These are phyloP conservation scores for Skeletonema grethae DNA, from an alignment of 108 stramenopile genomes.

Conservation along the genomic window DNA sequence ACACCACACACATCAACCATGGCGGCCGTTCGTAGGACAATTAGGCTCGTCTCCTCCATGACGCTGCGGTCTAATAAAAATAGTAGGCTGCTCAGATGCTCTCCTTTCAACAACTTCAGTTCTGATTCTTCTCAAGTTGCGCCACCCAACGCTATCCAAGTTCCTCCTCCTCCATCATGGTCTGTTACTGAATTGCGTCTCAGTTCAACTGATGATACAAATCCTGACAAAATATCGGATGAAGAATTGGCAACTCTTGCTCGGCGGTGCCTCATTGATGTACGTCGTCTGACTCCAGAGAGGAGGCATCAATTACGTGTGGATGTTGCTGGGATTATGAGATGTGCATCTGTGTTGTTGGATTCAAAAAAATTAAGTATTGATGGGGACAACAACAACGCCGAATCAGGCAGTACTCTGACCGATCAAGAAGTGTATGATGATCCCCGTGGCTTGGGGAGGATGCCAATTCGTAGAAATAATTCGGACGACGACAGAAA, in stretches of 20 bases:
- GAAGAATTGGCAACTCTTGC: conserved; percentile 44
- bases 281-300: conserved; percentile 38
- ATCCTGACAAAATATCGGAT: conserved; percentile 27
- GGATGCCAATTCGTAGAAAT: conserved; percentile 40
- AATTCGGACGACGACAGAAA: not conserved
- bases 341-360: conserved; percentile 52
- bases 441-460: conserved; percentile 43
- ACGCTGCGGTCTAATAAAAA: not conserved
- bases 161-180: conserved; percentile 33
- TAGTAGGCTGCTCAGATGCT: not conserved
- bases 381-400: not conserved
- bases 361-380: conserved; percentile 18
- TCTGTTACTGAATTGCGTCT: conserved; percentile 24
- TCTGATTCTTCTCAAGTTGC: not conserved
- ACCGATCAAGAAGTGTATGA: conserved; percentile 52
- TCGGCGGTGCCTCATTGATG: conserved; percentile 49
- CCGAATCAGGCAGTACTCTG: not conserved
- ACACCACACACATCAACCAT: not conserved
- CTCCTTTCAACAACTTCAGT: not conserved
- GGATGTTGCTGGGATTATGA: conserved; percentile 48
- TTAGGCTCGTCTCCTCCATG: not conserved
- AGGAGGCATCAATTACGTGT: conserved; percentile 26
- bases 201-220: not conserved
- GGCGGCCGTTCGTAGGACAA: not conserved
- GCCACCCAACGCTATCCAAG: conserved; percentile 3